Conservation (phyloP, 2,329 filamentous ascomycete genomes). For the Colletotrichum tropicicola region DNA sequence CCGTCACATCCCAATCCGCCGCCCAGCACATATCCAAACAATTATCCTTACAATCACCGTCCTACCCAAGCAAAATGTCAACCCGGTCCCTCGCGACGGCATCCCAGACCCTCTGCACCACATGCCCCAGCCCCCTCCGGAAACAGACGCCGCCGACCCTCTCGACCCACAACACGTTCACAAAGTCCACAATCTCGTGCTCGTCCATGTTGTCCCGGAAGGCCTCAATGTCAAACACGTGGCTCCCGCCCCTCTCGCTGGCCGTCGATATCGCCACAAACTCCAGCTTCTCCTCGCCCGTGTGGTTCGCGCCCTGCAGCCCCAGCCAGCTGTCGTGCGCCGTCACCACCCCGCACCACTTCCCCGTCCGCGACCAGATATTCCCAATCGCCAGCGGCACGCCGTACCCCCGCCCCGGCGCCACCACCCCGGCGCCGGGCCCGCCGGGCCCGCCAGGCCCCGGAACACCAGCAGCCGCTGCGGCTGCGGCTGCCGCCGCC, state of each 20-base stretch:
- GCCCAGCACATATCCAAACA: background rate
- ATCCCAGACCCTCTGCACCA: conserved; percentile 51
- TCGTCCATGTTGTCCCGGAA: conserved; percentile 51
- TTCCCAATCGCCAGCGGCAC: conserved; percentile 52
- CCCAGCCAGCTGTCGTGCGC: conserved; percentile 57
- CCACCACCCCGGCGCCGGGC: background rate
- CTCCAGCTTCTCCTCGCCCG: conserved; percentile 50
- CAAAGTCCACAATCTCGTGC: conserved; percentile 53
- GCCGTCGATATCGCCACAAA: conserved; percentile 52
- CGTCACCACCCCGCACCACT: conserved; percentile 52
- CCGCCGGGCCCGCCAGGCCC: background rate
- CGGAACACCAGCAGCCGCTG: background rate
- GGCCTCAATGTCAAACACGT: conserved; percentile 41
- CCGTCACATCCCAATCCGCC: background rate
- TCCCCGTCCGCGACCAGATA: conserved; percentile 45
- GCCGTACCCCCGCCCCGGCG: conserved; percentile 14
- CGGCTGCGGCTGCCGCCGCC: conserved; percentile 17
- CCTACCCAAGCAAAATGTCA: conserved; percentile 50
- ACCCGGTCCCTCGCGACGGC: conserved; percentile 49
- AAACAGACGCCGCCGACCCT: conserved; percentile 52
- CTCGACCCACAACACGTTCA: conserved; percentile 58
- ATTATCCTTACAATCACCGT: background rate
- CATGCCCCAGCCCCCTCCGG: conserved; percentile 51
- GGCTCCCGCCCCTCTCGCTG: conserved; percentile 44
- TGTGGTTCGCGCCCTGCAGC: conserved; percentile 55